phyloP scores from a whole-genome alignment of 2,329 filamentous ascomycete species.

The Neurospora crassa region DNA sequence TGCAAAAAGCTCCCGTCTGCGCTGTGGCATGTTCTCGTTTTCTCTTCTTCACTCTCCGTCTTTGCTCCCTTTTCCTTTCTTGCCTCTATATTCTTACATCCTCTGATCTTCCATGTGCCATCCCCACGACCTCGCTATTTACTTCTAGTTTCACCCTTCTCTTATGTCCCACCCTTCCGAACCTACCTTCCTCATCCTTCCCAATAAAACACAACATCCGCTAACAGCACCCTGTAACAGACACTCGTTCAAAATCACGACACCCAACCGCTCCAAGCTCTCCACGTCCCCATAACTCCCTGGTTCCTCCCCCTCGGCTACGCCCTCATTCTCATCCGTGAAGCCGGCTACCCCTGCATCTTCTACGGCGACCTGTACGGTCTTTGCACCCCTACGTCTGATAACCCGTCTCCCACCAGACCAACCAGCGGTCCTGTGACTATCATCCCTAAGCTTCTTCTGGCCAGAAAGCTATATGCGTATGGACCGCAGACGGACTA shows the following conservation, averaged over 20 bases:
- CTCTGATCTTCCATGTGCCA: not conserved
- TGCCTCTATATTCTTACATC: not conserved
- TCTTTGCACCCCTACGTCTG: slow-evolving; percentile 28
- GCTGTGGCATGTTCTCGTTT: slow-evolving; percentile 22
- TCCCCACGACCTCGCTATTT: not conserved
- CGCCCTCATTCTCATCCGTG: slow-evolving; percentile 57
- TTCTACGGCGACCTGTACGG: slow-evolving; percentile 67
- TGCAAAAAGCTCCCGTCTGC: slow-evolving; percentile 28
- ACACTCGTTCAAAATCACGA: slow-evolving; percentile 68
- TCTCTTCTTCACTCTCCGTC: not conserved
- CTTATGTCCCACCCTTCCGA: not conserved
- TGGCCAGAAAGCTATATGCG: slow-evolving; percentile 55
- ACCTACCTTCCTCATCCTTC: not conserved
- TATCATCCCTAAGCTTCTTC: slow-evolving; percentile 44
- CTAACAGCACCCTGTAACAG: slow-evolving; percentile 16
- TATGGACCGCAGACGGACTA: slow-evolving; percentile 59
- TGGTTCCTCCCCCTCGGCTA: slow-evolving; percentile 68
- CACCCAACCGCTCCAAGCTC: slow-evolving; percentile 37
- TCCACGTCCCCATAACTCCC: slow-evolving; percentile 47
- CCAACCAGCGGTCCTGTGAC: slow-evolving; percentile 40
- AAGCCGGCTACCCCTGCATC: slow-evolving; percentile 53
- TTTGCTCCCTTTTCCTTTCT: not conserved
- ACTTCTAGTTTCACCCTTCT: not conserved
- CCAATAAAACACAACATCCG: not conserved
- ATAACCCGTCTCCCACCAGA: slow-evolving; percentile 28